Evolutionary conservation across 2,329 filamentous ascomycete genomes (phyloP), one percentile per base, ranked within the genome.

Genomic region (Tolypocladium amazonense): DNA sequence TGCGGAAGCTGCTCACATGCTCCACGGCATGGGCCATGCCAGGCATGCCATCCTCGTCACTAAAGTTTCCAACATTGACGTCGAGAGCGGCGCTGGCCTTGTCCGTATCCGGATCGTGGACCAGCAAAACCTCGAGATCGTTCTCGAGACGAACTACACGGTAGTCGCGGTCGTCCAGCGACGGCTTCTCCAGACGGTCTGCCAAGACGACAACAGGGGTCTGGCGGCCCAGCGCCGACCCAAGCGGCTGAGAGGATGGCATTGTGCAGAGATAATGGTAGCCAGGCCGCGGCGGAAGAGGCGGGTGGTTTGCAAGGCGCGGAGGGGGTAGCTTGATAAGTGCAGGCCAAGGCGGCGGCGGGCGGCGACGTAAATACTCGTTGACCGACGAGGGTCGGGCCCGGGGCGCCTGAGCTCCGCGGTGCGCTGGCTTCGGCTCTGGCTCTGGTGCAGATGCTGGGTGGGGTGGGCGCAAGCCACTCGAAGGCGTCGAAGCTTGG

Each of bases 21-120:
- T 97, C 93, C 59, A 97, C 91, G 8, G 92, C 92, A 77, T 97
- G 94, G 58, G 93, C 93, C 84, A 96, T 92, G 61, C 94, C 92
- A 18, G 91, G 92, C 84, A 97, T 92, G 67, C 92, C 89, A 65
- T 88, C 84, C 65, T 89, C 86, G 70, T 99, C 94, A 70, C 90
- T 95, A 77, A 97, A 97, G 74, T 90, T 95, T 62, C 94, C 94
- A 41, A 97, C 93, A 73, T 96, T 92, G 70, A 97, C 92, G 72
- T 97, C 94, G 70, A 97, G 86, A 57, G 93, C 89, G 12, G 93
- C 94, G 69, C 92, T 96, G 64, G 94, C 92, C 81, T 97, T 97
- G 79, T 99, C 94, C 9, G 94, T 96, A 63, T 95, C 88, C 1
- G 90, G 84, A 76, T 99, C 94, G 72, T 97, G 93, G 59, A 97